A percentile compares a stretch with the other conserved stretches of the same genome.
phyloP scores from a whole-genome alignment of 2,329 filamentous ascomycete species.

The Elsinoe perseae region DNA sequence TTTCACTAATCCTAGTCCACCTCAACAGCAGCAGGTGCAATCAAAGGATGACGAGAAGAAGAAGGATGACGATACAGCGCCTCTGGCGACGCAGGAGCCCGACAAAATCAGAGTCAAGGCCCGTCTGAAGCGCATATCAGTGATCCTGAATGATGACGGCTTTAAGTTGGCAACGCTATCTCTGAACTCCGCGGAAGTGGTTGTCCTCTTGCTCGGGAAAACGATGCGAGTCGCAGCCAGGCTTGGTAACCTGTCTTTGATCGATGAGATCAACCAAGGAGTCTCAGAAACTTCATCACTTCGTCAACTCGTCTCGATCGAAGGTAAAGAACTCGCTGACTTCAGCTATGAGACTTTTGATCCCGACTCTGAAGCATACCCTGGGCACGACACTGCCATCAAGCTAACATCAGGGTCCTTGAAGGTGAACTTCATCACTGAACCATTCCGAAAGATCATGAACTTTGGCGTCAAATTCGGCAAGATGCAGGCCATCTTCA shows the following conservation, averaged over 20 bases:
- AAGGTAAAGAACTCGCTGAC: constrained; percentile 90
- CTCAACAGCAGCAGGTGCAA: constrained; percentile 24
- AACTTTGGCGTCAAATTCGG: constrained; percentile 98
- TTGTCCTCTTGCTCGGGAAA: constrained; percentile 76
- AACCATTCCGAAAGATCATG: constrained; percentile 96
- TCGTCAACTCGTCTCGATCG: constrained; percentile 82
- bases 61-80: constrained; percentile 32
- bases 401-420: constrained; percentile 87
- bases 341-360: constrained; percentile 98
- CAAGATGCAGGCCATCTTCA: constrained; percentile 99
- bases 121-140: constrained; percentile 82
- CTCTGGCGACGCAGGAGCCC: constrained; percentile 35
- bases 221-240: constrained; percentile 82
- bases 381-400: constrained; percentile 89
- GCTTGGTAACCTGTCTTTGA: constrained; percentile 76
- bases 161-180: constrained; percentile 88
- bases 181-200: constrained; percentile 84
- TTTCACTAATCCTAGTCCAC: constrained; percentile 55
- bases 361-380: constrained; percentile 64
- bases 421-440: constrained; percentile 93
- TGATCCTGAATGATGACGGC: constrained; percentile 96
- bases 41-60: constrained; percentile 29
- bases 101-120: constrained; percentile 91
- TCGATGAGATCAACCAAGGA: constrained; percentile 90
- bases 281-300: constrained; percentile 73